A percentile compares a stretch with the other conserved stretches of the same genome.
phyloP scores from a whole-genome alignment of 371 early-diverging fungal genomes.

The Apophysomyces elegans region DNA sequence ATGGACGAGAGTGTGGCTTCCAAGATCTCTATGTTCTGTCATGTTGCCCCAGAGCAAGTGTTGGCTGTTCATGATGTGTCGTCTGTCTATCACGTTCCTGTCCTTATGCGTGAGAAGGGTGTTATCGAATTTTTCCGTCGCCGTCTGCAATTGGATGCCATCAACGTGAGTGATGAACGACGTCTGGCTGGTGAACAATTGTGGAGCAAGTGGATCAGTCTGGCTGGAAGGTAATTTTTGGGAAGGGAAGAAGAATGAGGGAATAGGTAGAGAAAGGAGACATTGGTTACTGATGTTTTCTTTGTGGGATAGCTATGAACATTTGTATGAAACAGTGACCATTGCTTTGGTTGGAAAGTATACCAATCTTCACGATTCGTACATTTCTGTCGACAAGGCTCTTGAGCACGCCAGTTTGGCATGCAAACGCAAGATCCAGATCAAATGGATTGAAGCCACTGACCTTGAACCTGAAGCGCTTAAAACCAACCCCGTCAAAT shows the following conservation, averaged over 20 bases:
- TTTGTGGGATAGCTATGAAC: slow-evolving; percentile 62
- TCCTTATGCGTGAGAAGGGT: slow-evolving; percentile 87
- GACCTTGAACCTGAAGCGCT: slow-evolving; percentile 83
- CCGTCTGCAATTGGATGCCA: slow-evolving; percentile 75
- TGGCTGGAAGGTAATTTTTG: slow-evolving; percentile 60
- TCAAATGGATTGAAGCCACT: slow-evolving; percentile 95
- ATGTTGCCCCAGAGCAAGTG: slow-evolving; percentile 89
- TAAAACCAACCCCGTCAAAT: slow-evolving; percentile 82
- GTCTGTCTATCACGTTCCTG: slow-evolving; percentile 97
- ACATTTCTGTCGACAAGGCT: slow-evolving; percentile 96
- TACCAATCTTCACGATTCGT: slow-evolving; percentile 94
- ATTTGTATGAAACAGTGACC: slow-evolving; percentile 82
- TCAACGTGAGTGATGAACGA: slow-evolving; percentile 57
- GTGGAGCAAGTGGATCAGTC: slow-evolving; percentile 84
- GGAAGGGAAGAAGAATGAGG: slow-evolving; percentile 62
- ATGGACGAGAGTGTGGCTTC: slow-evolving; percentile 81
- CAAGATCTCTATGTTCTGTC: slow-evolving; percentile 99
- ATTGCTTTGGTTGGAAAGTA: slow-evolving; percentile 98
- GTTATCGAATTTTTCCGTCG: slow-evolving; percentile 81
- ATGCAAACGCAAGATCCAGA: slow-evolving; percentile 79
- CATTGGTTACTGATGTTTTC: not conserved
- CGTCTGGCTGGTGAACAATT: slow-evolving; percentile 64
- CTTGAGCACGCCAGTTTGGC: slow-evolving; percentile 92
- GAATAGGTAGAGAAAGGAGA: slow-evolving; percentile 77
- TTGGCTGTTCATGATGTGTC: slow-evolving; percentile 95